A percentile compares a stretch with the other conserved stretches of the same genome.
Conservation (phyloP, 169 alveolate species). For the Theileria luwenshuni region DNA sequence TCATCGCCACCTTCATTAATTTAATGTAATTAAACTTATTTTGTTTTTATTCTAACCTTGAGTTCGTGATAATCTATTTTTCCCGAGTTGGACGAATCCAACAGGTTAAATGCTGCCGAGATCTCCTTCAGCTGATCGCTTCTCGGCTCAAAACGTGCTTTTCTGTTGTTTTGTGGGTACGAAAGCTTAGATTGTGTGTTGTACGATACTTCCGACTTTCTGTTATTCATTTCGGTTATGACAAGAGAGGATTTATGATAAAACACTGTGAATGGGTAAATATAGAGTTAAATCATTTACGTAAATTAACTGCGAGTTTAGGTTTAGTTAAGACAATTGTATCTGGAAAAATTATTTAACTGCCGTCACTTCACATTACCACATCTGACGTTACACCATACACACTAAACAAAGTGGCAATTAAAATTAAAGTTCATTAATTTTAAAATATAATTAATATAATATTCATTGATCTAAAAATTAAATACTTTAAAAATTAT, state of each 20-base stretch:
- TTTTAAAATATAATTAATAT: not conserved
- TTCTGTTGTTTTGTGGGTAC: conserved; percentile 36
- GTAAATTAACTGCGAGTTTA: no score
- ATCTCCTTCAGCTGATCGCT: conserved; percentile 87
- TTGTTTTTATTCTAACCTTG: conserved; percentile 78
- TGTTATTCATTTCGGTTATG: conserved; percentile 16
- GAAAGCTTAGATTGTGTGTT: conserved; percentile 25
- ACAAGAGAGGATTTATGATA: not conserved
- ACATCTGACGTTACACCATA: conserved; percentile 19
- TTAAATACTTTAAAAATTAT: not conserved
- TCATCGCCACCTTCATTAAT: conserved; percentile 92
- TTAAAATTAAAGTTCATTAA: no score
- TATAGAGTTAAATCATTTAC: conserved; percentile 1
- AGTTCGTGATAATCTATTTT: conserved; percentile 94
- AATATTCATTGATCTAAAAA: not conserved
- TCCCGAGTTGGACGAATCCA: conserved; percentile 97
- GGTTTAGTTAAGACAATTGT: no score
- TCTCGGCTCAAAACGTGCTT: conserved; percentile 69
- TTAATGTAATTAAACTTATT: not conserved
- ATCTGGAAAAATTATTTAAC: no score
- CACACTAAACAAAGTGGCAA: conserved; percentile 4
- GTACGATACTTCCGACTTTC: conserved; percentile 36
- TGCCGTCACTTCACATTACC: no score
- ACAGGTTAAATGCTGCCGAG: conserved; percentile 97
- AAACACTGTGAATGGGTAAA: no score